Evolutionary conservation across 306 rosid species (phyloP), one percentile per base, ranked within the genome.

Genomic region (Ormosia emarginata): DNA sequence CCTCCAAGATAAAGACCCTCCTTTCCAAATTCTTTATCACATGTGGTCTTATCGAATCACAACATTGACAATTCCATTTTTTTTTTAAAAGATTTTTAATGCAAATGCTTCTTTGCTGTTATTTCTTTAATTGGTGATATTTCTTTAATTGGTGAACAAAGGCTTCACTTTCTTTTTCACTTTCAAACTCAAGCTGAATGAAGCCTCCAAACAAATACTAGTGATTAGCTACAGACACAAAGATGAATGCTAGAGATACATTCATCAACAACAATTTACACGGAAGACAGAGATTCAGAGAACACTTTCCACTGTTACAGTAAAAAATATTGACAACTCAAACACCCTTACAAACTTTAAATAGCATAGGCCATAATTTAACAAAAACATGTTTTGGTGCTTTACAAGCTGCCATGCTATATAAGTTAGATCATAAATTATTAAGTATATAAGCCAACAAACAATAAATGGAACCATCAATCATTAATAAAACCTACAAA

Each of bases 141-240:
- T 15, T 44, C 29, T 11, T n/a, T n/a, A n/a, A n/a, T n/a, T 79
- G 37, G 71, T 17, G 32, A 59, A 67, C 66, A 12, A 13, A 44
- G 50, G 71, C 12, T 44, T 71, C 47, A 46, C 71, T 59, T 71
- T 47, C 64, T 37, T 43, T 61, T 80, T 71, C 37, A 80, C 84
- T 80, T 49, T 65, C 57, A 15, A 17, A 32, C 43, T 69, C 24
- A 67, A 15, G 50, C 53, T 67, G 11, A 17, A 67, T 67, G 53
- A 11, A 67, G 53, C 53, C 29, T 67, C 55, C 73, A 67, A 67
- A 43, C 55, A 67, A 43, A 43, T 67, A n/a, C n/a, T 43, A 43
- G 37, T 18, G 74, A 67, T n/a, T 49, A 29, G 39, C 34, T 47
- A 64, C 5, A 13, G 71, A 34, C 61, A 72, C 9, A 46, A 1